Percentiles rank a stretch among this genome's conserved stretches.
Conservation (phyloP, 805 yeast species). For the Wickerhamomyces rabaulensis region DNA sequence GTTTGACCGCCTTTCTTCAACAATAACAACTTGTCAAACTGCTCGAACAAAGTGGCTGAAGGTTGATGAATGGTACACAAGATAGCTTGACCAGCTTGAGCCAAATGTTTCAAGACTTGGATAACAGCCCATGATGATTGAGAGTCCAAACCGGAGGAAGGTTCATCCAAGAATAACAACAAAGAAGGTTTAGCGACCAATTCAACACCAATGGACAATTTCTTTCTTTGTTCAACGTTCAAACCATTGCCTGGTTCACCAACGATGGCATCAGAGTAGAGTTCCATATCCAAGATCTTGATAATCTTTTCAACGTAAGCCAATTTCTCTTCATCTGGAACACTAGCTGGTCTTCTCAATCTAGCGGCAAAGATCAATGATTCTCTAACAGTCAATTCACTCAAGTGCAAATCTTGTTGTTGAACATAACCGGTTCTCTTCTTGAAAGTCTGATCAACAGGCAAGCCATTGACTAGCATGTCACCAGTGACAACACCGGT, state of each 20-base stretch:
- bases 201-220: slow-evolving; percentile 62
- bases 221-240: slow-evolving; percentile 61
- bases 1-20: slow-evolving; percentile 69
- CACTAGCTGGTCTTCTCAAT: slow-evolving; percentile 55
- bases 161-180: slow-evolving; percentile 59
- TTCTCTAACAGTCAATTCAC: slow-evolving; percentile 65
- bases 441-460: slow-evolving; percentile 57
- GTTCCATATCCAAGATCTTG: slow-evolving; percentile 55
- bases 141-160: slow-evolving; percentile 65
- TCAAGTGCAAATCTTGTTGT: slow-evolving; percentile 70
- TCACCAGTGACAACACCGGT: slow-evolving; percentile 69
- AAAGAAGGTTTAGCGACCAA: slow-evolving; percentile 60
- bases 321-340: slow-evolving; percentile 50
- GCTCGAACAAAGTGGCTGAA: slow-evolving; percentile 71
- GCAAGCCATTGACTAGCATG: slow-evolving; percentile 53
- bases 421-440: slow-evolving; percentile 56
- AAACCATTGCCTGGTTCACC: slow-evolving; percentile 72
- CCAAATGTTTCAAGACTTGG: slow-evolving; percentile 53
- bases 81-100: slow-evolving; percentile 58
- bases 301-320: slow-evolving; percentile 63
- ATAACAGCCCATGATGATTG: slow-evolving; percentile 66
- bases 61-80: slow-evolving; percentile 83
- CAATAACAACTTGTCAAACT: slow-evolving; percentile 71
- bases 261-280: slow-evolving; percentile 66
- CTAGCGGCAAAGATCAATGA: slow-evolving; percentile 66